Base-by-base conservation (phyloP, 2,329 filamentous ascomycete genomes). In the Tympanopsis confertula region DNA sequence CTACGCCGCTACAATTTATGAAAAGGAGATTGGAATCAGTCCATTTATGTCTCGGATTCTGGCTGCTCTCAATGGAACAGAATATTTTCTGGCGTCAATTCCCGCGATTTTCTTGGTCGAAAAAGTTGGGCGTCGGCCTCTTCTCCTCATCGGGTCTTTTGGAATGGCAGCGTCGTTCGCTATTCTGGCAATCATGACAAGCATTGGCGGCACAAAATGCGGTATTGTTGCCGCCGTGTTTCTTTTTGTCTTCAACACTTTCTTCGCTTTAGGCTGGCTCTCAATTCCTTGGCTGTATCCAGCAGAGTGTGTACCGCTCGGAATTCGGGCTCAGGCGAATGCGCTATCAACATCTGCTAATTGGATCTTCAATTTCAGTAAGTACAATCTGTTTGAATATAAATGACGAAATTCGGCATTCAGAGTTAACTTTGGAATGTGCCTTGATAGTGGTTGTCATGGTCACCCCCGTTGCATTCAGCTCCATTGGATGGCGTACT, bases 321-420 rank as follows among this genome's bases (percentile, higher is more conserved):
- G 64, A 50, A 68, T 61, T 13, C 51, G 64, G 12, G 58, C 57
- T 3, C 65, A 65, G 51, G 62, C 62, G 19, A 62, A 63, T 29
- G 67, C 67, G 10, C 58, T 81, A 2, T 74, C 73, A 0, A 81
- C 76, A 0, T 74, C 68, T 41, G 68, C 68, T 4, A 79, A 77
- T 55, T 84, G 80, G 66, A 54, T 58, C 3, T 58, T 55, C 32
- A 59, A 55, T 17, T 59, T 56, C 44, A 60, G n/a, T n/a, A n/a
- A n/a, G n/a, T n/a, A n/a, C n/a, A n/a, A n/a, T n/a, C n/a, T n/a
- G n/a, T n/a, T n/a, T n/a, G n/a, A n/a, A n/a, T n/a, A n/a, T n/a
- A n/a, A n/a, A n/a, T n/a, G n/a, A n/a, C n/a, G n/a, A n/a, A n/a
- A n/a, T n/a, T n/a, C n/a, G n/a, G n/a, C n/a, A n/a, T n/a, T n/a